Base-by-base conservation (phyloP, 495 filamentous ascomycete species). In the Articulospora tetracladia region DNA sequence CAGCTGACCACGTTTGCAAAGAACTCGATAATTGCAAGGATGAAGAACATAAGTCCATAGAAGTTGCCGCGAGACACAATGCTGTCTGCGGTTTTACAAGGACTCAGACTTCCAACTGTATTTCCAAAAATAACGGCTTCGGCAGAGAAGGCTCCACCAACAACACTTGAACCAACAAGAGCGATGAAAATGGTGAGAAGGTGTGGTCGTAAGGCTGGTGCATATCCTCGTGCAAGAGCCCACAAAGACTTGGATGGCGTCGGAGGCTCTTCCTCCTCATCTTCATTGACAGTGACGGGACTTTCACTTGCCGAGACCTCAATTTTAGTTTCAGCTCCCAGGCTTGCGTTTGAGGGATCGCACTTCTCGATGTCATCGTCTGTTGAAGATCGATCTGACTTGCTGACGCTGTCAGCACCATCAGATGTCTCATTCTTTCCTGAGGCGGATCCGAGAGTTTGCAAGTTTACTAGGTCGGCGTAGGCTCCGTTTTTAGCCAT, bases 51-150 rank as follows among this genome's bases (percentile, higher is more conserved):
- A 1, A 80, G 68, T 0, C 77, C 78, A 27, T 69, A 81, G 59
- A 83, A 79, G 55, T 73, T 66, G 19, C 79, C 79, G n/a, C 56
- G 20, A 20, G 54, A 51, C 1, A 58, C 53, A 46, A 70, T 67
- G 49, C n/a, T 19, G 0, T n/a, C n/a, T 0, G 76, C 63, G 25
- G 65, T 66, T 0, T 77, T 67, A 66, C 78, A 82, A 6, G 74
- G 73, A 59, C 73, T 74, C 22, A 50, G 44, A 58, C 67, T 75
- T 20, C 77, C 77, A 25, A 82, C 70, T 0, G 76, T 77, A 50
- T 79, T 74, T 39, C 79, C 79, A 55, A 82, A 81, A 41, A 82
- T 79, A 23, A 81, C 77, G 10, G 77, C 77, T 56, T 77, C 75
- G 1, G 73, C 78, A 22, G 75, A 78, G 65, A 74, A 80, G 0